Evolutionary conservation across 2,329 filamentous ascomycete species (phyloP).

Genomic region (Trichoderma sp.): DNA sequence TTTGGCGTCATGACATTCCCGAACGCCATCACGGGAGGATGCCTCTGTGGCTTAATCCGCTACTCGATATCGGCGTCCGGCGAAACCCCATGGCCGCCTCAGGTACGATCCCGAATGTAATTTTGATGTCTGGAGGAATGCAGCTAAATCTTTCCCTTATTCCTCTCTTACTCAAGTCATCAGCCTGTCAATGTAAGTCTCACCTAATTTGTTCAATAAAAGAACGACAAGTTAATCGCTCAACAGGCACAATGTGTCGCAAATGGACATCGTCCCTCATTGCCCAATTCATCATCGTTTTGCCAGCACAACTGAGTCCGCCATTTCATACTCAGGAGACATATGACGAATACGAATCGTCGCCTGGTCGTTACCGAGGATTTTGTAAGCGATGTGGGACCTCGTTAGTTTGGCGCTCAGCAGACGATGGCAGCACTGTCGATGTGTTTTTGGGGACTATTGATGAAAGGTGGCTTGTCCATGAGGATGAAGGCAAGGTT

Average conservation of each 20-base stretch:
- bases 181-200: conserved; percentile 20
- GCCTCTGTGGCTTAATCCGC: conserved; percentile 14
- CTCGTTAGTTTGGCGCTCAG: conserved; percentile 13
- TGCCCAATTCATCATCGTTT: conserved; percentile 21
- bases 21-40: conserved; percentile 16
- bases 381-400: conserved; percentile 24
- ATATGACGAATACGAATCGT: conserved; percentile 15
- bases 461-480: conserved; percentile 17
- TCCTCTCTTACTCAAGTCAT: neutral
- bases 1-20: conserved; percentile 2
- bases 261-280: conserved; percentile 22
- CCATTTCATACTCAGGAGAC: neutral
- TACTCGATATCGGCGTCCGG: conserved; percentile 17
- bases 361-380: conserved; percentile 12
- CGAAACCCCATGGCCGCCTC: conserved; percentile 11
- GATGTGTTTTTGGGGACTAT: conserved; percentile 17
- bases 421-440: conserved; percentile 12
- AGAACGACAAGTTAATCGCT: neutral
- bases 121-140: neutral
- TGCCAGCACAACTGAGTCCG: neutral
- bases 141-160: too few species aligned
- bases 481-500: conserved; percentile 17
- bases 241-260: conserved; percentile 20
- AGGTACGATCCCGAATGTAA: neutral
- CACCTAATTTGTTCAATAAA: neutral